A percentile compares a stretch with the other conserved stretches of the same genome.
phyloP scores from a whole-genome alignment of 352 stramenopile species.

The Phytopythium chamaehyphon region DNA sequence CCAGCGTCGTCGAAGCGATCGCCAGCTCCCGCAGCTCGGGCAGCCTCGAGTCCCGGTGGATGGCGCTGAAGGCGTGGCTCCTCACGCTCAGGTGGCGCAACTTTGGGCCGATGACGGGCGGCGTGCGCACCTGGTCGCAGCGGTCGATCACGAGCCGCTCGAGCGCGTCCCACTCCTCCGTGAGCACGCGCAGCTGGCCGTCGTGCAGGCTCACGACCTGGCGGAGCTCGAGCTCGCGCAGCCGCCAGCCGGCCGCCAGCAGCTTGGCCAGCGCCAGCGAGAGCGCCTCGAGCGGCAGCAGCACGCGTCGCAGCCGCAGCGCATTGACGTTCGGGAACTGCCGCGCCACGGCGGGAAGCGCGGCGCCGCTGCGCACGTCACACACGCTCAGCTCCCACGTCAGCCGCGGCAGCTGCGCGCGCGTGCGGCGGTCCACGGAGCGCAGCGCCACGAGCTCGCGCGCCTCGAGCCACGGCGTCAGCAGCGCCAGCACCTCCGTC shows the following conservation, averaged over 20 bases:
- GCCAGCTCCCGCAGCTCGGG: conserved; percentile 40
- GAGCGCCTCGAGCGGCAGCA: conserved; percentile 22
- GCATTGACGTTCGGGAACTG: conserved; percentile 37
- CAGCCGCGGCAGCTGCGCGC: conserved; percentile 22
- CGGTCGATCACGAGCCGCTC: conserved; percentile 40
- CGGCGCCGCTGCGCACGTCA: conserved; percentile 17
- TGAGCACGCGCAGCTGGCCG: conserved; percentile 32
- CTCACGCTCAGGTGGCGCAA: conserved; percentile 36
- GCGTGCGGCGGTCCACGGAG: conserved; percentile 17
- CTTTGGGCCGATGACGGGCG: conserved; percentile 24
- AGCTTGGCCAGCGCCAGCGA: conserved; percentile 29
- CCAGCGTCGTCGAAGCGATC: conserved; percentile 46
- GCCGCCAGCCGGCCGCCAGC: conserved; percentile 18
- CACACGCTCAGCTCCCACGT: conserved; percentile 41
- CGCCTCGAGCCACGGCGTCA: conserved; percentile 44
- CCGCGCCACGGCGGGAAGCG: conserved; percentile 21
- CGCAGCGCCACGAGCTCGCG: conserved; percentile 38
- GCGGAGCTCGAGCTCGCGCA: conserved; percentile 40
- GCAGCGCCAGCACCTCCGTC: conserved; percentile 26
- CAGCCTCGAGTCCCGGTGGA: conserved; percentile 37
- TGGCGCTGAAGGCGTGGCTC: conserved; percentile 36
- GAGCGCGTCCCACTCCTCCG: conserved; percentile 32
- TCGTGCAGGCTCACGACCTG: conserved; percentile 47
- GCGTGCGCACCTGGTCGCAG: conserved; percentile 58
- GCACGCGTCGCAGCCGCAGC: conserved; percentile 29